Base-by-base conservation (phyloP, 1,284 basidiomycete genomes). In the Apiotrichum veenhuisii region DNA sequence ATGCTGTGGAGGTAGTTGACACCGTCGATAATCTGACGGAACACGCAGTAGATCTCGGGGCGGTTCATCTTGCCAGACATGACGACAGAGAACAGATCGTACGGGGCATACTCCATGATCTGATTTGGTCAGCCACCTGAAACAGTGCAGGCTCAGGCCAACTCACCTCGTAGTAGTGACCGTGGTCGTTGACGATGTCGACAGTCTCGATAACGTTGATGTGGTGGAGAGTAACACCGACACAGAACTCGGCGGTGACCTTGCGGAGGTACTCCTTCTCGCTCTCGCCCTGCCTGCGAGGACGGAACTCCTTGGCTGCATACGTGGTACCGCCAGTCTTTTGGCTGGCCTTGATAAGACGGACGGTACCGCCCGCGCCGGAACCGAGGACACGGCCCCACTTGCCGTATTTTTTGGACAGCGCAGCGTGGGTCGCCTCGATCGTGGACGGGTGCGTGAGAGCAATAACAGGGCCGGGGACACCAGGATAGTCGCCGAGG, bases 81-180 rank as follows among this genome's bases (percentile, higher is more conserved):
- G 81, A 99, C 96, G 69, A 98, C 93, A 56, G 88, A 91, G 81
- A 99, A 99, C 52, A 99, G 85, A 78, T 99, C 96, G 74, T 88
- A 96, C 17, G 96, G 95, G 1, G 96, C 96, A 70, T 97, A 98
- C 78, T 98, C 94, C 96, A 99, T 99, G 77, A 95, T 88, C 91
- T 94, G 67, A 0, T 8, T 12, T 46, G 3, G 25, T 4, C 15
- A 10, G 15, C 14, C n/a, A 2, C 3, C 7, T 20, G 18, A 27
- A n/a, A 17, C n/a, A n/a, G n/a, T n/a, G n/a, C n/a, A n/a, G n/a
- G n/a, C n/a, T n/a, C n/a, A n/a, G n/a, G n/a, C n/a, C 17, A 33
- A 74, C 80, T 67, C 64, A 92, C 93, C 87, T 97, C 93, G 78
- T 95, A 98, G 78, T 93, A 98, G 75, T 95, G 93, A 8, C 94